Base-by-base conservation (phyloP, 306 rosid genomes). In the Lablab purpureus region DNA sequence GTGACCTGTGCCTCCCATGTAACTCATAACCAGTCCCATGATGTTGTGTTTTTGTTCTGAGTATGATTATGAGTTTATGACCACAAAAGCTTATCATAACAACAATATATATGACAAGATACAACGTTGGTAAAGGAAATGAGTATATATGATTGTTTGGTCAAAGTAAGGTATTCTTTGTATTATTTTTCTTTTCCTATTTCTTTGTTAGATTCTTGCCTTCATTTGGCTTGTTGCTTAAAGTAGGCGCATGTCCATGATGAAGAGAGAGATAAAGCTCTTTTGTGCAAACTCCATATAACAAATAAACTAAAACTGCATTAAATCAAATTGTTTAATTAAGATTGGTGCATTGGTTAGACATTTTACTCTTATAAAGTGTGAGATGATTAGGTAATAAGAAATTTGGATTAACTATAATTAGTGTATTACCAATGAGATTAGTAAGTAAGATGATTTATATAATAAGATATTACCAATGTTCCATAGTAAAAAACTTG, bases 1-100 rank as follows among this genome's bases (percentile, higher is more conserved):
- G 13, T 65, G 43, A 88, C 91, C 94, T 80, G 59, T 30, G 60
- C 75, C 85, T 68, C 75, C 85, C 92, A 87, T 74, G 46, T 67
- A 54, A 71, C 95, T 86, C 93, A 70, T 81, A 14, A 81, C 0
- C 74, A 76, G 7, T 18, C 93, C 97, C 93, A 92, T 87, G 52
- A 73, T 85, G 77, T 70, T 68, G 62, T 70, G 43, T 78, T 45
- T 68, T 55, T 30, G 34, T 51, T 40, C 46, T 74, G 76, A 51
- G 81, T 78, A 60, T 47, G 41, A 41, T 18, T 58, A 10, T 34
- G 63, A 81, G 45, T 40, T 40, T 40, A 18, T n/a, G 63, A 73
- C 10, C 12, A 15, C 52, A 59, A 50, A 77, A 67, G 49, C 55
- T 67, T 65, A 69, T 59, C 30, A 74, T 25, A 23, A 72, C 7